phyloP scores from a whole-genome alignment of 805 yeast species.

The Teunomyces pallodes region DNA sequence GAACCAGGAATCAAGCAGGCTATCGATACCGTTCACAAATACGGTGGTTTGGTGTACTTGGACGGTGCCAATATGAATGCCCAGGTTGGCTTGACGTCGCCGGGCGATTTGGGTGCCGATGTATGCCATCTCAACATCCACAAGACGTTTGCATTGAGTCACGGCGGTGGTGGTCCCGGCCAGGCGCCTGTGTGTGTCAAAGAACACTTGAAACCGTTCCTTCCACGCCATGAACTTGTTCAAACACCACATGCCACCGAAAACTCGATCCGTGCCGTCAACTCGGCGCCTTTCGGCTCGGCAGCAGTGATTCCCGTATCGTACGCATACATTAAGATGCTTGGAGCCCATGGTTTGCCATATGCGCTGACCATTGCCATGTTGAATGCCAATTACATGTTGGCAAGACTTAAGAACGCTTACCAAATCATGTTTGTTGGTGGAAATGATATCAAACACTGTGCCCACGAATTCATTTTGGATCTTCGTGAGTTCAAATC shows the following conservation, averaged over 20 bases:
- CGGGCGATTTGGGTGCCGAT: slow-evolving; percentile 97
- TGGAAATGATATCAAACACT: slow-evolving; percentile 48
- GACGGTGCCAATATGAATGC: slow-evolving; percentile 99
- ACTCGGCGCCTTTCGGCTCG: slow-evolving; percentile 95
- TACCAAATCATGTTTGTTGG: slow-evolving; percentile 74
- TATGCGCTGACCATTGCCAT: slow-evolving; percentile 88
- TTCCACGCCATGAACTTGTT: slow-evolving; percentile 75
- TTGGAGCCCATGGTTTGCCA: slow-evolving; percentile 84
- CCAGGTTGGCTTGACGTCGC: slow-evolving; percentile 94
- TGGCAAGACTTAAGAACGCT: slow-evolving; percentile 65
- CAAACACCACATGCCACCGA: slow-evolving; percentile 47
- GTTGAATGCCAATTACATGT: slow-evolving; percentile 95
- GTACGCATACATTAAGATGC: slow-evolving; percentile 90
- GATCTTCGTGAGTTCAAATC: slow-evolving; percentile 84
- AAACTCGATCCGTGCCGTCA: slow-evolving; percentile 68
- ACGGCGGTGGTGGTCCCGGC: slow-evolving; percentile 99
- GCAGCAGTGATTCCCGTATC: slow-evolving; percentile 92
- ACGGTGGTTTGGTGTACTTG: slow-evolving; percentile 94
- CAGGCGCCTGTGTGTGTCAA: slow-evolving; percentile 97
- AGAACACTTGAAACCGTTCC: slow-evolving; percentile 70
- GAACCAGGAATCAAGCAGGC: slow-evolving; percentile 89
- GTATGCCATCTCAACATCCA: slow-evolving; percentile 96
- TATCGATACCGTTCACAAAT: slow-evolving; percentile 74
- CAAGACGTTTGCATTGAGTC: slow-evolving; percentile 96
- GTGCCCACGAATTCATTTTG: slow-evolving; percentile 95